These are phyloP conservation scores for Coffea eugenioides DNA, from an alignment of 257 asterid species.

Conservation along the genomic window DNA sequence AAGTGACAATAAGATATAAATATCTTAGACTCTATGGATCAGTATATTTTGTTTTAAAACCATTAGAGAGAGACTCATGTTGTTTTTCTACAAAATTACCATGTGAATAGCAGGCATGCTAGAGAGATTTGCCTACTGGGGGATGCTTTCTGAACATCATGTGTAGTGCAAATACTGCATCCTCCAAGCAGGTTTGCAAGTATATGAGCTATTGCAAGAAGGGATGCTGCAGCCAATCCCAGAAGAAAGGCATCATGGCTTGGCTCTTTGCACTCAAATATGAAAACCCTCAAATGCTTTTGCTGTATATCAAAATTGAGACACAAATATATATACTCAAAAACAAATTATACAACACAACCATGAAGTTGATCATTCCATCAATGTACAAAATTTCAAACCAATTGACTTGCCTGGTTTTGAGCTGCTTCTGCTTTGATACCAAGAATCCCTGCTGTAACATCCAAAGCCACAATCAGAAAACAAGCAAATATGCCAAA, in stretches of 20 bases:
- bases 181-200: conserved; percentile 71
- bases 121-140: conserved; percentile 57
- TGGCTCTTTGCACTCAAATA: conserved; percentile 86
- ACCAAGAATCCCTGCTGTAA: conserved; percentile 67
- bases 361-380: neutral
- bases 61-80: neutral
- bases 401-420: conserved; percentile 44
- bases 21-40: neutral
- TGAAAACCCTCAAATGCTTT: conserved; percentile 70
- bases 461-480: conserved; percentile 66
- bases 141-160: conserved; percentile 47
- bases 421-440: conserved; percentile 82
- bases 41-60: neutral
- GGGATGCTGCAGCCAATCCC: conserved; percentile 67
- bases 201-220: conserved; percentile 62
- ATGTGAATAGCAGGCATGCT: conserved; percentile 57
- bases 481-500: conserved; percentile 60
- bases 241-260: conserved; percentile 77
- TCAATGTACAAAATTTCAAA: neutral
- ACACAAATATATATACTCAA: neutral
- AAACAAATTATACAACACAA: neutral
- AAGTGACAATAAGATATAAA: neutral
- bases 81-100: conserved; percentile 34
- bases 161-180: conserved; percentile 38
- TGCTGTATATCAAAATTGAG: conserved; percentile 30